Base-by-base conservation (phyloP, 1,139 yeast genomes). In the Sugiyamaella grinbergsii region DNA sequence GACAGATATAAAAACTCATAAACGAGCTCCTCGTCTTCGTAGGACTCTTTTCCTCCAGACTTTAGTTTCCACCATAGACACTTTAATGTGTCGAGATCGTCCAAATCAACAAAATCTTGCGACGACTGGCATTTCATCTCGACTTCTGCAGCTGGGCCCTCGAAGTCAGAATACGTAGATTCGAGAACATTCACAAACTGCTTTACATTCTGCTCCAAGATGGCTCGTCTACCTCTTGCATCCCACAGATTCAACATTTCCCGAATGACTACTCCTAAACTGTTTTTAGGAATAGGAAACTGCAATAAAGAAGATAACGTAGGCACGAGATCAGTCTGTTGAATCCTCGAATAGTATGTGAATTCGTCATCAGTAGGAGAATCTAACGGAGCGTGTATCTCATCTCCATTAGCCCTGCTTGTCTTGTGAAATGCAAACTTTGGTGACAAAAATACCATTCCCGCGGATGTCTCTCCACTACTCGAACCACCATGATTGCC, bases 401-500 rank as follows among this genome's bases (percentile, higher is more conserved):
- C 24, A 34, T 53, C 26, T 5, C 18, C 8, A 5, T n/a, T 13
- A 15, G n/a, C 44, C n/a, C 37, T 19, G 18, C 24, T 20, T 11
- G 29, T 42, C 53, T 50, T 1, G 50, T 41, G 18, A 62, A 33
- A 19, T 5, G 18, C 19, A 15, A 52, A 63, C 7, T 54, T 41
- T 36, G 51, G 72, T 56, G 52, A 90, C 1, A 86, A 71, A 45
- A 93, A 75, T 0, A 83, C 71, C 62, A 93, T 63, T 0, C 86
- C 97, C 0, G 98, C 84, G 20, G 90, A 85, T 0, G 97, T 93
- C 66, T 93, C 98, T 0, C 97, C 96, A 0, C 76, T 68, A 0
- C 96, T 86, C 0, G 97, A 87, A 0, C 97, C 98, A 10, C 98
- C 98, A 65, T 93, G 98, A 61, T 93, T 93, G 0, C 98, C 98